Conservation (phyloP, 495 filamentous ascomycete species). For the Elasticomyces elasticus region DNA sequence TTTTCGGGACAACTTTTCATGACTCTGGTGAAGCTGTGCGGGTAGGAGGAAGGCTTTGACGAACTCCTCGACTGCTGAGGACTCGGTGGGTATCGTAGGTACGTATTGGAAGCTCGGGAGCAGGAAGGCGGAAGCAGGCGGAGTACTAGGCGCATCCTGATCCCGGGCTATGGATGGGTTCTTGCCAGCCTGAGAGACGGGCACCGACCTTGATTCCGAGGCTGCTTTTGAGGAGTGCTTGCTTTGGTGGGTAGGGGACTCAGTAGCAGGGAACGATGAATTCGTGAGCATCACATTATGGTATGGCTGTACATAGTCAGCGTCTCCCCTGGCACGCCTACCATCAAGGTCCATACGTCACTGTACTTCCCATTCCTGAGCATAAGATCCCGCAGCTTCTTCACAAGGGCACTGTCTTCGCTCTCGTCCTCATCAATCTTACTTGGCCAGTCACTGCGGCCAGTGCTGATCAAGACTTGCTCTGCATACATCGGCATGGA, state of each 20-base stretch:
- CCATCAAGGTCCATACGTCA: slow-evolving; percentile 48
- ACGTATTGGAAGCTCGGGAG: slow-evolving; percentile 73
- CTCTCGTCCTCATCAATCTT: slow-evolving; percentile 53
- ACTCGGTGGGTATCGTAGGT: slow-evolving; percentile 51
- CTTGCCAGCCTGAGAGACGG: slow-evolving; percentile 5
- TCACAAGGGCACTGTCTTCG: slow-evolving; percentile 52
- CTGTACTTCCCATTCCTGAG: slow-evolving; percentile 55
- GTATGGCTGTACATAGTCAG: slow-evolving; percentile 63
- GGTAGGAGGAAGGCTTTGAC: slow-evolving; percentile 51
- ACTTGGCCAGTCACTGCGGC: slow-evolving; percentile 66
- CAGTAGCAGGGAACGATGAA: slow-evolving; percentile 49
- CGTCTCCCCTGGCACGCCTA: neutral
- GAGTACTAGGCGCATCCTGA: slow-evolving; percentile 25
- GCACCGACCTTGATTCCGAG: neutral
- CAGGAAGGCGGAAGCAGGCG: slow-evolving; percentile 53
- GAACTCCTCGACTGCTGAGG: slow-evolving; percentile 41
- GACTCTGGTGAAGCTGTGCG: slow-evolving; percentile 46
- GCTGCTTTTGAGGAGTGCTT: neutral
- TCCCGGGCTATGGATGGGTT: neutral
- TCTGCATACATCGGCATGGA: slow-evolving; percentile 71
- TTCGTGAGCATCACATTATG: slow-evolving; percentile 68
- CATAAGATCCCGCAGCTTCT: slow-evolving; percentile 57
- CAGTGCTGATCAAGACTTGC: slow-evolving; percentile 76
- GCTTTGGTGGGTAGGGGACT: slow-evolving; percentile 14
- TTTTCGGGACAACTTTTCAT: slow-evolving; percentile 42